Percentiles rank a stretch among this genome's conserved stretches.
phyloP scores from a whole-genome alignment of 1,284 basidiomycete genomes.

The Austroboletus olivaceoglutinosus region DNA sequence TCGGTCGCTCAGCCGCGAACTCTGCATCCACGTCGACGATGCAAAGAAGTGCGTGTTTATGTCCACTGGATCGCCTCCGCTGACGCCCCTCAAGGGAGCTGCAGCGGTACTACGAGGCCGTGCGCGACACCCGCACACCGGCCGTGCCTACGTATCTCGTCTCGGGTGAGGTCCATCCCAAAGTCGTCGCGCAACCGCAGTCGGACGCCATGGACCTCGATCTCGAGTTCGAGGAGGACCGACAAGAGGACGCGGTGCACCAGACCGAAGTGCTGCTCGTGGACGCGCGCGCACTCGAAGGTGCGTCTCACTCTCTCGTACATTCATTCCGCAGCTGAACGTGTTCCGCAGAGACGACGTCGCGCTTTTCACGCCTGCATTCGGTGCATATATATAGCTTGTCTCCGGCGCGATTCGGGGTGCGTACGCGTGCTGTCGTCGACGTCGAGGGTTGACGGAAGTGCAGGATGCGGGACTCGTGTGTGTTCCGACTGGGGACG shows the following conservation, averaged over 20 bases:
- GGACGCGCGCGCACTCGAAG: conserved; percentile 55
- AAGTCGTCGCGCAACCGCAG: conserved; percentile 3
- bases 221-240: conserved; percentile 23
- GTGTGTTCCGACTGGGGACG: conserved; percentile 46
- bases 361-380: conserved; percentile 47
- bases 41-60: conserved; percentile 61
- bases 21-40: conserved; percentile 65
- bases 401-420: conserved; percentile 57
- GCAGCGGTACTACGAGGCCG: conserved; percentile 50
- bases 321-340: not conserved
- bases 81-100: conserved; percentile 48
- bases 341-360: conserved; percentile 46
- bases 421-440: conserved; percentile 33
- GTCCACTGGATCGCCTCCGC: too few species aligned
- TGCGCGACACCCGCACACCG: conserved; percentile 38
- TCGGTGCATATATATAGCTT: conserved; percentile 66
- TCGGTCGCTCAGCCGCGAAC: conserved; percentile 64
- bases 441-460: conserved; percentile 1
- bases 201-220: conserved; percentile 45
- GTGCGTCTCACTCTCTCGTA: conserved; percentile 44
- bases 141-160: conserved; percentile 67
- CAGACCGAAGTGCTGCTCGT: conserved; percentile 52
- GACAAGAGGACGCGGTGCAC: conserved; percentile 35
- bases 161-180: conserved; percentile 38
- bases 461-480: conserved; percentile 59